Base-by-base conservation (phyloP, 176 grass and related monocot species). In the Thalia dealbata region DNA sequence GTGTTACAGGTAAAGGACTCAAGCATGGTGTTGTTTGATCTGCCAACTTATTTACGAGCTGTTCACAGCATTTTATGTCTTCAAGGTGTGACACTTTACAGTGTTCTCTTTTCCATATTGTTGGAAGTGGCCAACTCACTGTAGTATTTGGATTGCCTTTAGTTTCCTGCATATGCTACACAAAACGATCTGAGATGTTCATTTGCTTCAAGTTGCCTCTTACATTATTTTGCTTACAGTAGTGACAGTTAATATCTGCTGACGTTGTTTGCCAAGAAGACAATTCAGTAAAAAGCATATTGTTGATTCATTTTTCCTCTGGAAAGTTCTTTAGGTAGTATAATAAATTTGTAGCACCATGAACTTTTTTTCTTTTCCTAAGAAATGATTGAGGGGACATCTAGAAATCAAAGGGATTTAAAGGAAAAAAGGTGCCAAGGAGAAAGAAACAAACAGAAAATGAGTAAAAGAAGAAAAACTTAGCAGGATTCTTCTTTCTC, bases 31-130 rank as follows among this genome's bases (percentile, higher is more conserved):
- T 84, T 75, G 41, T 92, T 88, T 63, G 81, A 88, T 19, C 41
- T 60, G 10, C 78, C 61, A 8, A 71, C 87, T 18, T 96, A 88
- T 82, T 67, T 92, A 46, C 78, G 84, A 86, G 93, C 93, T 74
- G 75, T 96, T 82, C 87, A 96, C 54, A 96, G 73, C 80, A 81
- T 92, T 73, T 82, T 96, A 76, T 80, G 83, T 80, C 83, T 96
- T 73, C 87, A 76, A 82, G 82, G 93, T 92, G 66, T 86, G 88
- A 46, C 9, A 21, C 64, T 82, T 16, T 3, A 64, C 50, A 27
- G 73, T 54, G 75, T 23, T 9, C 19, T 63, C 67, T 69, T 69
- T 44, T 81, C 77, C 67, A 62, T 11, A 45, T 82, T 26, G 61
- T 71, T 1, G 26, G 25, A 15, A n/a, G 44, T 66, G 62, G 61